These are phyloP conservation scores for Multifurca ochricompacta DNA, from an alignment of 768 basidiomycete genomes.

Conservation along the genomic window DNA sequence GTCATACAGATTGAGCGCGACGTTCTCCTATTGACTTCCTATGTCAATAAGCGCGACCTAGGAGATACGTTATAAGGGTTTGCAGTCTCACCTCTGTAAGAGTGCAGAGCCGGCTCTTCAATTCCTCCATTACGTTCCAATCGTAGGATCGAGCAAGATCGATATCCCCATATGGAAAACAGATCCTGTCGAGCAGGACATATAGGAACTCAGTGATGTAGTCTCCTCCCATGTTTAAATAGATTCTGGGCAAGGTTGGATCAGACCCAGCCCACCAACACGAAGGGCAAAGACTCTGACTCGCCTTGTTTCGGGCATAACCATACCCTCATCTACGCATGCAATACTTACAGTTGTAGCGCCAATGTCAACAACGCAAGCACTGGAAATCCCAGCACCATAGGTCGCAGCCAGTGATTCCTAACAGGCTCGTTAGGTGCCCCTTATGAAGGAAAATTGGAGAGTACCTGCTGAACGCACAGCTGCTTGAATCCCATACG, in stretches of 20 bases:
- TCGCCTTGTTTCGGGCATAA: conserved; percentile 82
- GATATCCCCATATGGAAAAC: conserved; percentile 83
- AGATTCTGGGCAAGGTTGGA: conserved; percentile 44
- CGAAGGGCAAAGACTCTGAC: conserved; percentile 20
- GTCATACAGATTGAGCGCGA: conserved; percentile 85
- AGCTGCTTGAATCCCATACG: conserved; percentile 90
- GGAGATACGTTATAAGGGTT: background rate
- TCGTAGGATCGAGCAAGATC: conserved; percentile 74
- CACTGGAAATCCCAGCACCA: conserved; percentile 89
- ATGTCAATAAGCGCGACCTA: background rate
- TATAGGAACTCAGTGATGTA: conserved; percentile 89
- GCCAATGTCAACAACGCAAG: conserved; percentile 94
- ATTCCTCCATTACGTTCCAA: conserved; percentile 86
- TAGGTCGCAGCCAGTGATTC: conserved; percentile 92
- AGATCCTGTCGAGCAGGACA: conserved; percentile 67
- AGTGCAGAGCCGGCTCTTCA: conserved; percentile 80
- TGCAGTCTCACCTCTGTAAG: conserved; percentile 65
- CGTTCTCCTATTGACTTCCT: conserved; percentile 54
- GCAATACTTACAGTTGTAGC: conserved; percentile 77
- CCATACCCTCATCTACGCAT: conserved; percentile 90
- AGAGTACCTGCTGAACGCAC: conserved; percentile 78
- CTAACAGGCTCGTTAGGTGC: conserved; percentile 32
- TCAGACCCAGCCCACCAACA: background rate
- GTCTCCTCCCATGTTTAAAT: conserved; percentile 84
- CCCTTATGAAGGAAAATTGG: background rate